A percentile compares a stretch with the other conserved stretches of the same genome.
phyloP scores from a whole-genome alignment of 257 asterid genomes.

The Nicotiana attenuata region DNA sequence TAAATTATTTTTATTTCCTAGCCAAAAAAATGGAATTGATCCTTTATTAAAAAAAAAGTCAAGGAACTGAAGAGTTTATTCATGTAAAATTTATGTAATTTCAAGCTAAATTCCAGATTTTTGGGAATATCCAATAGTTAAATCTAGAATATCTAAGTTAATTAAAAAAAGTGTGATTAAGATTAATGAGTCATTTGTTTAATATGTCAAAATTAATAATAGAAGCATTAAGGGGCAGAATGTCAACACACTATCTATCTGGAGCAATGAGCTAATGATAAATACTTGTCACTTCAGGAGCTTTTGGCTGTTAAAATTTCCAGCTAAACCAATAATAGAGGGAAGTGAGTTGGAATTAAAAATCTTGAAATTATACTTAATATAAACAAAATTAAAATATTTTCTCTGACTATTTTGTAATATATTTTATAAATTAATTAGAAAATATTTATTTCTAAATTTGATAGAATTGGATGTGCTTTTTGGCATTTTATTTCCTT shows the following conservation, averaged over 20 bases:
- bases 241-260: neutral
- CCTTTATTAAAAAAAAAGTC: no score
- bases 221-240: neutral
- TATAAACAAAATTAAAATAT: neutral
- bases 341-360: neutral
- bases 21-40: no score
- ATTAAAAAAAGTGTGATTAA: neutral
- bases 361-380: neutral
- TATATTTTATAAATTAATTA: neutral
- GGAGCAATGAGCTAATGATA: neutral
- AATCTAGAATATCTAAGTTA: neutral
- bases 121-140: neutral
- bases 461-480: neutral
- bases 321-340: neutral
- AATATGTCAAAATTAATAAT: neutral
- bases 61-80: neutral
- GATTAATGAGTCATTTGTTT: neutral
- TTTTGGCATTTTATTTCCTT: neutral
- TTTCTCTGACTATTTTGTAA: neutral
- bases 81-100: neutral
- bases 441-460: neutral
- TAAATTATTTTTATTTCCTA: neutral
- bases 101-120: neutral
- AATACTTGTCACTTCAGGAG: slow-evolving; percentile 6
- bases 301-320: neutral